Base-by-base conservation (phyloP, 495 filamentous ascomycete genomes). In the Hyaloscypha finlandica region DNA sequence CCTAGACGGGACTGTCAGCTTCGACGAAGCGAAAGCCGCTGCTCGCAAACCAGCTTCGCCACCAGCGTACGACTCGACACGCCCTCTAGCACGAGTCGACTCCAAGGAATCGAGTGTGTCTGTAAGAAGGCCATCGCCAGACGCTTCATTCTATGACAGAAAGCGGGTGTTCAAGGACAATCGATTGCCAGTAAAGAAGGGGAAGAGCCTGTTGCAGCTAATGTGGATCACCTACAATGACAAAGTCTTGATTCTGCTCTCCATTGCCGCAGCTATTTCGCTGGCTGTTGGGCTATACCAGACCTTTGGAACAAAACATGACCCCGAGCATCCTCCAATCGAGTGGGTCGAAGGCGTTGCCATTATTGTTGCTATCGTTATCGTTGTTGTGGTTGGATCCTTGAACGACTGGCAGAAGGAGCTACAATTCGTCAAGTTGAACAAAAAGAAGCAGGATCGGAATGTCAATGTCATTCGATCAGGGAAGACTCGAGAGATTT, bases 191-290 rank as follows among this genome's bases (percentile, higher is more conserved):
- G 84, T 82, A 63, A 89, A 91, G 74, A 90, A 93, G 71, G 85
- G 89, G 33, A 90, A 92, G 65, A 87, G 80, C 53, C 83, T 96
- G 61, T 81, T 90, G 67, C 83, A 88, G 70, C 70, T 94, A 39
- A 88, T 94, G 74, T 96, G 92, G 92, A 88, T 89, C 72, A 92
- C 91, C 9, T 93, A 92, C 74, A 92, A 94, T 72, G 92, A 96
- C 78, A 92, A 92, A 67, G 90, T 96, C 25, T 80, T 96, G 61
- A 90, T 94, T 58, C 77, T 97, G 6, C 80, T 97, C 63, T 91
- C 90, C 1, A 78, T 88, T 55, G 92, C 93, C 4, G 94, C 93
- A 8, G 80, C 87, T 32, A 86, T 97, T 42, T 96, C 93, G 6
- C 81, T 97, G n/a, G 91, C 88, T 1, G 83, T 97, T 16, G 94